These are phyloP conservation scores for Vicia sativa DNA, from an alignment of 306 rosid species.

Conservation along the genomic window DNA sequence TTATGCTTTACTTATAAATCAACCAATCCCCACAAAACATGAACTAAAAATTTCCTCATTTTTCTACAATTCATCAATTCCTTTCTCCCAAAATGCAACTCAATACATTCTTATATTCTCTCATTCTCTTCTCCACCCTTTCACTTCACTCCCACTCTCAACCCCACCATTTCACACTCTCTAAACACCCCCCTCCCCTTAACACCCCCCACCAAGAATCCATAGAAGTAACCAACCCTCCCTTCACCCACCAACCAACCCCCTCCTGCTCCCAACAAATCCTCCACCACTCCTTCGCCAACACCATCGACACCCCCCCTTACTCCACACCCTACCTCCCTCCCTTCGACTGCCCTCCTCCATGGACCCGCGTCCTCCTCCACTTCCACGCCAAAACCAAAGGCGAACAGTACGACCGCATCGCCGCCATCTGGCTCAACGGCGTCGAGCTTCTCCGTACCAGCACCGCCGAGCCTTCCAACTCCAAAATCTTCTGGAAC, in stretches of 20 bases:
- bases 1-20: neutral
- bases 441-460: slow-evolving; percentile 81
- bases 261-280: slow-evolving; percentile 60
- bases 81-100: slow-evolving; percentile 29
- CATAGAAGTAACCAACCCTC: slow-evolving; percentile 67
- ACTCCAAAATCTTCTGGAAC: slow-evolving; percentile 65
- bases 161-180: slow-evolving; percentile 47
- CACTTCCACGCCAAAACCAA: slow-evolving; percentile 54
- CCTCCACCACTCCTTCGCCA: slow-evolving; percentile 65
- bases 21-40: neutral
- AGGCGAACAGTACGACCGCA: slow-evolving; percentile 85
- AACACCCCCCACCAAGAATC: slow-evolving; percentile 33
- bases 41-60: neutral
- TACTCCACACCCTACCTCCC: slow-evolving; percentile 62
- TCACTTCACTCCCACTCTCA: slow-evolving; percentile 42
- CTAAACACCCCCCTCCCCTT: neutral
- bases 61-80: neutral
- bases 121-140: slow-evolving; percentile 23
- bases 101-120: slow-evolving; percentile 14
- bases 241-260: slow-evolving; percentile 43
- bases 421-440: slow-evolving; percentile 75
- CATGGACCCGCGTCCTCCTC: slow-evolving; percentile 65
- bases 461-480: slow-evolving; percentile 76
- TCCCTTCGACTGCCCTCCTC: slow-evolving; percentile 53
- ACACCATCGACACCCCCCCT: slow-evolving; percentile 72